Base-by-base conservation (phyloP, 139 green algal species). In the Yamagishiella unicocca region DNA sequence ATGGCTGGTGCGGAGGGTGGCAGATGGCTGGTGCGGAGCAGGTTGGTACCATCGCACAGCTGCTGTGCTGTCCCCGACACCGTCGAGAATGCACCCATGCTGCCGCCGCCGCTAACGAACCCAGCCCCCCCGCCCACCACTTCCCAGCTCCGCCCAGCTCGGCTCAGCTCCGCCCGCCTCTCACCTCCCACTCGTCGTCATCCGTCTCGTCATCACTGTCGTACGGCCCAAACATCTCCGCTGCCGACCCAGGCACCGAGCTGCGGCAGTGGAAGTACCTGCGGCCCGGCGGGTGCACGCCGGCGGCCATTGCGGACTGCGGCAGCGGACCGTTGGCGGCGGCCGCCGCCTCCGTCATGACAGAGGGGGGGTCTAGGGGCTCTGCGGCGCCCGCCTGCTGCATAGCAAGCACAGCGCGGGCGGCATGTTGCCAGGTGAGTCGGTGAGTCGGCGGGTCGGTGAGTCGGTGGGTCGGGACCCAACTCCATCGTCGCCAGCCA, bases 181-280 rank as follows among this genome's bases (percentile, higher is more conserved):
- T 7, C 37, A 83, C 79, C 81, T 78, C 81, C 81, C 81, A 87
- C 62, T 87, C 64, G 33, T 79, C 45, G 35, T 87, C 62, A 45
- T 87, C 81, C 45, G 64, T 79, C 43, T 87, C 81, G 55, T 87
- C 81, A 10, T 87, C 81, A 66, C 81, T 87, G 54, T 87, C 66
- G 33, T 79, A 53, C 45, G 64, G 17, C 5, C 66, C 81, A 27
- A 87, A 79, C 81, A 87, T 38, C 45, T 87, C 81, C 19, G 54
- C 31, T 1, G 43, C 46, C 4, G n/a, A 40, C 1, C 43, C 64
- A 21, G 45, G 81, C 21, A 87, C 43, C 17, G n/a, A 17, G 17
- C 24, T 76, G n/a, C 61, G 79, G 40, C 40, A 76, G 61, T 85
- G 79, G 79, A 64, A 85, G 79, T 85, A 85, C 4, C 61, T 61